Base-by-base conservation (phyloP, 805 yeast species). In the Barnettozyma botsteinii region DNA sequence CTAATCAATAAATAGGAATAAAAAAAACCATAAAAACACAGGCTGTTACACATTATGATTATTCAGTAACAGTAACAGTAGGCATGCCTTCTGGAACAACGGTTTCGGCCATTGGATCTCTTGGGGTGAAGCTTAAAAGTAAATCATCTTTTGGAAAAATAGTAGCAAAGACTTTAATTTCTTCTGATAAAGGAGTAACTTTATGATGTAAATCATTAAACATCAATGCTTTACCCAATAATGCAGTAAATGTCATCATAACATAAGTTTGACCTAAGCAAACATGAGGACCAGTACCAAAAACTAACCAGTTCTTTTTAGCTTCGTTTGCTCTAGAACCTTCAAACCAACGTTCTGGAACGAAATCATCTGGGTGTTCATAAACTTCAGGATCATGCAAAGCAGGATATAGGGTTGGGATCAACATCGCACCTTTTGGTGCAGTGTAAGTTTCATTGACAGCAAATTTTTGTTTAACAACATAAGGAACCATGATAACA, bases 71-170 rank as follows among this genome's bases (percentile, higher is more conserved):
- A 4, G 43, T 36, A 18, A 35, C 9, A 7, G 33, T 28, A 14
- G 39, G 39, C 37, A 40, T 35, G 23, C 40, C 43, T 25, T 40
- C 40, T 18, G 43, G 40, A 14, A 40, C 37, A 28, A 36, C 42
- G 17, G 44, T 37, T 31, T 45, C 38, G 2, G 49, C 48, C 27
- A 62, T 41, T 45, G 72, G 72, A 46, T 84, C 84, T 67, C 93
- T 78, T 51, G 59, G 67, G 35, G 68, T 70, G 70, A 89, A 91
- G 52, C 79, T 69, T 60, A 93, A 67, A 49, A 85, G 76, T 59
- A 95, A 78, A 62, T 93, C 96, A 66, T 93, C 98, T 62, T 86
- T 79, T 21, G 98, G 98, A 84, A 93, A 93, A 60, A 93, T 88
- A 15, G 98, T 93, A 21, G 98, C 98, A 61, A 93, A 93, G 29